Evolutionary conservation across 768 basidiomycete species (phyloP), one percentile per base, ranked within the genome.

Genomic region (Macrocybe gigantea): DNA sequence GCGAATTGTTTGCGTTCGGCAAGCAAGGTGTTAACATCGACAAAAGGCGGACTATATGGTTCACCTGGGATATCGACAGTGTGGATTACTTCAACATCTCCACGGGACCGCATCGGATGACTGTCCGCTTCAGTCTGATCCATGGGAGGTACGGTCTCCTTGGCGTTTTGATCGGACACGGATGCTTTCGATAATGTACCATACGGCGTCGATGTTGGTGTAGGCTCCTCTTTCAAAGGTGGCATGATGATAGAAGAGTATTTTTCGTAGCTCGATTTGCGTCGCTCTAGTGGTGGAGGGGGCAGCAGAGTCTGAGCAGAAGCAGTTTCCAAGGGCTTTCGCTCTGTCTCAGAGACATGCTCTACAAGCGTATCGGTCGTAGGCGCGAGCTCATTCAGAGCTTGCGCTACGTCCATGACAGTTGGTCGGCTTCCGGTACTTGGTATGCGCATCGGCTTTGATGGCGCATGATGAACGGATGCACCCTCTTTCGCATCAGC

Each of bases 341-440:
- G 41, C 30, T 43, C 29, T 5, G 39, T 45, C 9, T n/a, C 7
- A 35, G 30, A 14, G 10, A 30, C 29, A 29, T 33, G 34, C 14
- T 29, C 10, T 13, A 40, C 46, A 32, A 38, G 36, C 5, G 31
- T 30, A n/a, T 41, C 22, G 11, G 11, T n/a, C 8, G 34, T 32
- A 15, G 38, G 33, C 11, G 38, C 15, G 6, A 55, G 48, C 49
- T 75, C 70, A 33, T 60, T 69, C 46, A 88, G 60, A 7, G 77
- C 75, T 59, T 82, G 83, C 2, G 85, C 85, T 8, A 90, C 78
- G 37, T 90, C 85, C 88, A 90, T 89, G 15, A 81, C 85, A 10
- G 80, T 79, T 13, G 83, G 78, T 50, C 88, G 70, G 45, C 77
- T 79, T 11, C 85, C 84, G 5, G 84, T 77, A 56, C 79, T 86